Evolutionary conservation across 441 rosid genomes (phyloP), one percentile per base, ranked within the genome.

Genomic region (Populus trichocarpa): DNA sequence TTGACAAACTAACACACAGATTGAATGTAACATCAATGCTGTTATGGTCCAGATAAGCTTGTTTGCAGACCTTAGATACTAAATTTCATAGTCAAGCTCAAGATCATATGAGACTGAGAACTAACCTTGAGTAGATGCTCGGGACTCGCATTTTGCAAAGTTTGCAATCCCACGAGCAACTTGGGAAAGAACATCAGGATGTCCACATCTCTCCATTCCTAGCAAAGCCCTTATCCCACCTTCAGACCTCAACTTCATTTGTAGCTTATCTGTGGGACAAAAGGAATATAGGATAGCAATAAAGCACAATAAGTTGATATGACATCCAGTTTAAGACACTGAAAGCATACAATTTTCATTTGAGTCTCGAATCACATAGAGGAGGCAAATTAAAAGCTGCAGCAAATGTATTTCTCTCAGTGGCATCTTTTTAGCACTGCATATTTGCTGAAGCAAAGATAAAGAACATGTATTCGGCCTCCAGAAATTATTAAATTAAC

Each of bases 111-210:
- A 59, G 72, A 33, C 3, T 38, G 33, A 84, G 32, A 64, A 64
- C 75, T 74, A 78, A 93, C 99, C 99, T 86, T 91, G 96, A 69
- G 88, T 82, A 79, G 93, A 83, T 77, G 93, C 91, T 77, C 96
- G 89, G 20, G 99, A 96, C 87, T 96, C 99, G 40, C 99, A 96
- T 85, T 96, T 96, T 67, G 98, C 99, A 81, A 96, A 96, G 80
- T 96, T 96, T 10, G 99, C 99, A 68, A 96, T 89, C 74, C 99
- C 99, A 16, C 99, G 92, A 66, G 99, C 99, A 78, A 96, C 94
- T 88, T 96, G 99, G 26, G 99, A 92, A 69, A 96, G 98, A 74
- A 96, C 99, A 81, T 94, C 99, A 2, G 96, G 93, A 86, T 94
- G 99, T 65, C 94, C 97, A 70, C 98, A 96, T 77, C 97, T 90